phyloP scores from a whole-genome alignment of 2,329 filamentous ascomycete species.

The Mycocentrospora acerina region DNA sequence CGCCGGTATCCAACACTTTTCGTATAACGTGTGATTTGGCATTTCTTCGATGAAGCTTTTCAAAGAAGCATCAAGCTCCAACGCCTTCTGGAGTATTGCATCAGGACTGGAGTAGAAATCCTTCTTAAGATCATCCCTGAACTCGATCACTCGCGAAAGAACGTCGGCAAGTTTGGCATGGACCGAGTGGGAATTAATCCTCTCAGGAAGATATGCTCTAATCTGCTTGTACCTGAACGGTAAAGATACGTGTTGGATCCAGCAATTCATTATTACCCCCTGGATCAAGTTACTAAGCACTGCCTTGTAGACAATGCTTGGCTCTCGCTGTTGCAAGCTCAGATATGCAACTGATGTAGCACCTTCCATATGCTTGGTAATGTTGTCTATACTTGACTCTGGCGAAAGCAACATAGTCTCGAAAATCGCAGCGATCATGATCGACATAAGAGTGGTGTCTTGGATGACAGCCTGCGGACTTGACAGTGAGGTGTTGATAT shows the following conservation, averaged over 20 bases:
- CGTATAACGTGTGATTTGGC: constrained; percentile 12
- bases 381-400: constrained; percentile 19
- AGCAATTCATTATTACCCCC: constrained; percentile 27
- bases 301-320: constrained; percentile 12
- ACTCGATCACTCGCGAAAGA: constrained; percentile 16
- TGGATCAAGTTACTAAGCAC: constrained; percentile 21
- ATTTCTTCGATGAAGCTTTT: constrained; percentile 15
- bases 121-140: constrained; percentile 13
- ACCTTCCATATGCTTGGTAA: constrained; percentile 29
- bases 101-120: constrained; percentile 1
- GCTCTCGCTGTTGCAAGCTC: constrained; percentile 13
- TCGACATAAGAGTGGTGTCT: constrained; percentile 26
- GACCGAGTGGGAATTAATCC: constrained; percentile 6
- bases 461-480: constrained; percentile 8
- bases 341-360: constrained; percentile 28
- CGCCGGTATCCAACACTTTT: constrained; percentile 8
- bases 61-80: constrained; percentile 17
- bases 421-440: constrained; percentile 30
- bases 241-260: constrained; percentile 24
- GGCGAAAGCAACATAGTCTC: constrained; percentile 25
- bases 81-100: constrained; percentile 12
- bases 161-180: constrained; percentile 21
- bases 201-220: constrained; percentile 6
- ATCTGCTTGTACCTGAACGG: constrained; percentile 17
- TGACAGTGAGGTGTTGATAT: constrained; percentile 22